Conservation (phyloP, 169 alveolate species). For the Plasmodium gallinaceum region DNA sequence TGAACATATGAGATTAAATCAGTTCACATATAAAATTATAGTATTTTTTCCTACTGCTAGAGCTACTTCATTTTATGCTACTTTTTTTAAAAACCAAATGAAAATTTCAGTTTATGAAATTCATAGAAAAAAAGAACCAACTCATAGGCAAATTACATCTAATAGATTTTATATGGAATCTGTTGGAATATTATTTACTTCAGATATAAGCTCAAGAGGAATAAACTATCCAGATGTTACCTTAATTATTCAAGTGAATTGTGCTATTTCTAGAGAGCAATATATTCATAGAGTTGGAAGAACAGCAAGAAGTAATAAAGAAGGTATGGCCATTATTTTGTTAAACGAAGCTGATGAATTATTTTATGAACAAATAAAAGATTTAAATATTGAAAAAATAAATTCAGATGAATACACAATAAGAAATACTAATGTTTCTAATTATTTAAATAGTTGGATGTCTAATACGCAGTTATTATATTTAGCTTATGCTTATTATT, state of each 20-base stretch:
- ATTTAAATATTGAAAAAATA: constrained; percentile 59
- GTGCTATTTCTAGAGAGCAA: constrained; percentile 95
- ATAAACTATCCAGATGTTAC: constrained; percentile 97
- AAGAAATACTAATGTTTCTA: constrained; percentile 70
- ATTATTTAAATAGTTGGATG: constrained; percentile 73
- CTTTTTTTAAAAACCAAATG: constrained; percentile 78
- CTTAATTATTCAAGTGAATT: constrained; percentile 96
- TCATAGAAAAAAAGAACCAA: constrained; percentile 78
- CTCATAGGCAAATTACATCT: constrained; percentile 76
- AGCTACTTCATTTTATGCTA: constrained; percentile 80
- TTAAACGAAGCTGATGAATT: constrained; percentile 81
- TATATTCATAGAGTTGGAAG: constrained; percentile 98
- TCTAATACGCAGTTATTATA: constrained; percentile 71
- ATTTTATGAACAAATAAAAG: constrained; percentile 74
- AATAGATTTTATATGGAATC: constrained; percentile 75
- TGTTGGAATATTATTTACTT: constrained; percentile 87
- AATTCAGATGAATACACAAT: constrained; percentile 56
- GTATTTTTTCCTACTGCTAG: constrained; percentile 83
- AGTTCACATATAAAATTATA: constrained; percentile 74
- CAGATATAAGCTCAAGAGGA: constrained; percentile 98
- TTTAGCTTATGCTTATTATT: constrained; percentile 73
- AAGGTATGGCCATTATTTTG: constrained; percentile 89
- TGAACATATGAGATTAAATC: constrained; percentile 78
- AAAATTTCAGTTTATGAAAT: constrained; percentile 80
- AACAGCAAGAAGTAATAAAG: constrained; percentile 96